Evolutionary conservation across 2,329 filamentous ascomycete genomes (phyloP), one percentile per base, ranked within the genome.

Genomic region (Colletotrichum sp.): DNA sequence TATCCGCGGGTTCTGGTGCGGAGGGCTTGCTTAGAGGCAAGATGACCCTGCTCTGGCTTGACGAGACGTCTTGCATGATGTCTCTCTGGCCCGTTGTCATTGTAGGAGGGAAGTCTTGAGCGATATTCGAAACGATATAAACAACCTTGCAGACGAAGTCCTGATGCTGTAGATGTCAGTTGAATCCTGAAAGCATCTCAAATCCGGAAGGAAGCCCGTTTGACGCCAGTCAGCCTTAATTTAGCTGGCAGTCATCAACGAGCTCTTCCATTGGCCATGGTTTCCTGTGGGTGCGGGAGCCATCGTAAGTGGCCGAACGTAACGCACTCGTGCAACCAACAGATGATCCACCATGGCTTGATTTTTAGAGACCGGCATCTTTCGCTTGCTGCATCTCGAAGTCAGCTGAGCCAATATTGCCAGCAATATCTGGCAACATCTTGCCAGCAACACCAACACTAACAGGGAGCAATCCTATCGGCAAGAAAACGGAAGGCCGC

Each of bases 1-100:
- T 81, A 5, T 30, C 62, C 2, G 79, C 78, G 13, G 58, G 26
- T 16, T 6, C 10, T 4, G n/a, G 58, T 7, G 69, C 21, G 15
- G 32, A 24, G 16, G 70, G 13, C 34, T 36, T 36, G 32, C 43
- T 34, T 24, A 75, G 18, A 38, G 73, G 77, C 6, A 55, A 56
- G 66, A 64, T 71, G 34, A 79, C 81, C 48, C 65, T 67, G 16
- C 74, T 58, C 79, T 5, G 83, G 83, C 0, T 38, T 21, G 43
- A 26, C 34, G 71, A 28, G 24, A 30, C 7, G 43, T 52, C 43
- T 52, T 52, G n/a, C 43, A 52, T 52, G n/a, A 21, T 52, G 43
- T 21, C 6, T 52, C n/a, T 21, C 10, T 52, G 43, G 10, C n/a
- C n/a, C 10, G 10, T 8, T 52, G 10, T 12, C n/a, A 5, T 12